Base-by-base conservation (phyloP, 768 basidiomycete species). In the Gelatoporia subvermispora region DNA sequence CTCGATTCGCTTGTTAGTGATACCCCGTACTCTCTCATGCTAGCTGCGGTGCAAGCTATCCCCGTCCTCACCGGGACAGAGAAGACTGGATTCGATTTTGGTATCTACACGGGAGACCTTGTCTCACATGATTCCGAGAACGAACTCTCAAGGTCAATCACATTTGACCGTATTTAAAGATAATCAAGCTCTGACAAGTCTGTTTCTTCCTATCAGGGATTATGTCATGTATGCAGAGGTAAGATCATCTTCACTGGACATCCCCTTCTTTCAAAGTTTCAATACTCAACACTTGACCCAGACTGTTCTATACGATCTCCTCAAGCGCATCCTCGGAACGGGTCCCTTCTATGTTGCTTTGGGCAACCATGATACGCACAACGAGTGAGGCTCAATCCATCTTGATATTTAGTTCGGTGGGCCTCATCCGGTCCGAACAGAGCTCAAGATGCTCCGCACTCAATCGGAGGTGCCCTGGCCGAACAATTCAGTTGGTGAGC, bases 311-410 rank as follows among this genome's bases (percentile, higher is more conserved):
- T 89, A 78, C 58, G 84, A 82, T 52, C 71, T 89, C 31, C 75
- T 87, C 66, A 84, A 77, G 63, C 70, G 70, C 13, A 71, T 72
- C 56, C 71, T 88, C 25, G 79, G 79, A 15, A 70, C 76, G 13
- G 84, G 85, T 0, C 85, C 87, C 17, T 75, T 88, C 2, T 90
- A 88, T 54, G 79, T 82, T 24, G 78, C 82, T 0, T 68, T 89
- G 8, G 87, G 87, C 8, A 90, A 90, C 61, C 87, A 90, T 56
- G 87, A 90, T 60, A 81, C 73, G 35, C 85, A 82, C 62, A 81
- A 82, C 55, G 74, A 80, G 81, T 84, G 51, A 28, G 76, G 57
- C 8, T 66, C 78, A 38, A 77, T 79, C 20, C 25, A 23, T 18
- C 43, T 31, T 21, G 20, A 11, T 31, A 59, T 84, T 85, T 61